Percentiles rank a stretch among this genome's conserved stretches.
These are phyloP conservation scores for Thalassia testudinum DNA, from an alignment of 116 monocot species.

Conservation along the genomic window DNA sequence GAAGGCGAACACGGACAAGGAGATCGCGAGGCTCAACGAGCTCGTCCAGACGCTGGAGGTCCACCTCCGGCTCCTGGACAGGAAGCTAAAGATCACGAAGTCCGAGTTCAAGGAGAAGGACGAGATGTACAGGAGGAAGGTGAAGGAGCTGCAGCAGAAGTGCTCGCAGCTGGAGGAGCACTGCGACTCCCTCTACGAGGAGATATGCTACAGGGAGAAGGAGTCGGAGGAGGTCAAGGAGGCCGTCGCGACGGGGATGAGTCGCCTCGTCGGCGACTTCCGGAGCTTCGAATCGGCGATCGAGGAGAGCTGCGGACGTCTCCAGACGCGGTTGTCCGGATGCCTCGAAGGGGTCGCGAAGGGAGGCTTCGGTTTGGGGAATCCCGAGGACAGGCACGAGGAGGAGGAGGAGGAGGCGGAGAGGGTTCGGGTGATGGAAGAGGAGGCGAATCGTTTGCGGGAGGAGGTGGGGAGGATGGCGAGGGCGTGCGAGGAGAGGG, in stretches of 20 bases:
- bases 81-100: conserved; percentile 72
- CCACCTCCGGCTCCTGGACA: conserved; percentile 53
- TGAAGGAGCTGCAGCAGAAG: conserved; percentile 23
- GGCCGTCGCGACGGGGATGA: conserved; percentile 10
- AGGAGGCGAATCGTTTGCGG: conserved; percentile 8
- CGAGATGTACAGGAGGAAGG: conserved; percentile 21
- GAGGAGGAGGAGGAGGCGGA: conserved; percentile 16
- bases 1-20: conserved; percentile 18
- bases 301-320: conserved; percentile 9
- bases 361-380: conserved; percentile 3
- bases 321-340: conserved; percentile 14
- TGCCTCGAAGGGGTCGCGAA: conserved; percentile 30
- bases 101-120: conserved; percentile 58
- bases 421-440: conserved; percentile 13
- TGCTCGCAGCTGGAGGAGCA: conserved; percentile 24
- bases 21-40: conserved; percentile 22
- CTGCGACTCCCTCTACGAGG: conserved; percentile 9
- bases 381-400: conserved; percentile 9
- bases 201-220: conserved; percentile 12
- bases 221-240: conserved; percentile 25
- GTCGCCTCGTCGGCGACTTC: conserved; percentile 13
- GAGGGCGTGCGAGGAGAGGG: not conserved
- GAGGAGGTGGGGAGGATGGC: conserved; percentile 7
- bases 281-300: conserved; percentile 22
- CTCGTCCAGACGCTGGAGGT: conserved; percentile 45